Evolutionary conservation across 495 filamentous ascomycete genomes (phyloP), one percentile per base, ranked within the genome.

Genomic region (Neurospora africana): DNA sequence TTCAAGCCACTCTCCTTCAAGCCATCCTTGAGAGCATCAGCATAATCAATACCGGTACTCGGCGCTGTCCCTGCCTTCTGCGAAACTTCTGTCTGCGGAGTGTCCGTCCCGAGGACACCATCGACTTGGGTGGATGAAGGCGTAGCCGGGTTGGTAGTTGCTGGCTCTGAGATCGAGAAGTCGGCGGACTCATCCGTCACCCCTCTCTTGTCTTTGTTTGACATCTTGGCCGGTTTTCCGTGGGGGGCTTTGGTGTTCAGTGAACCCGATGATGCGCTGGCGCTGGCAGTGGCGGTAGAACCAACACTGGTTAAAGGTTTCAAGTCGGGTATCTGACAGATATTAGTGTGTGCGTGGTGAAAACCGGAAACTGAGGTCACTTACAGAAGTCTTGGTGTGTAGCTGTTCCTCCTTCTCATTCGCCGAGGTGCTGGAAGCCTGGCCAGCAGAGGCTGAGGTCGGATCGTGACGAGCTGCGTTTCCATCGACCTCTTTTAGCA

Each of bases 391-490:
- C 47, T 72, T 61, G 30, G 13, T 47, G 36, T 72, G 36, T 69
- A 27, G 19, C 19, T 9, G 17, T 43, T 69, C 36, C 30, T 70
- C 36, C 33, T 21, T 36, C 23, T 21, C 38, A n/a, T 37, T 43
- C 15, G 44, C 27, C 39, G n/a, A 13, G 30, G 68, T n/a, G 38
- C n/a, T 5, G 36, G 39, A 35, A 27, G 33, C 23, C 5, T 13
- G 38, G 30, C 15, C 27, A 71, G 43, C 30, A 40, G 41, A 17
- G 53, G n/a, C 68, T 35, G 41, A 33, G 53, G 38, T 21, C 30
- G 43, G 33, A 40, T 70, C 69, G 36, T 65, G 72, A 27, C 69
- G 21, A 58, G 41, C 74, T 76, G 71, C 73, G 71, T 75, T 75
- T 30, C 30, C 39, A 74, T 75, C 76, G 74, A 76, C 61, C 33